Conservation (phyloP, 305 asterid genomes). For the Rubia balearica region DNA sequence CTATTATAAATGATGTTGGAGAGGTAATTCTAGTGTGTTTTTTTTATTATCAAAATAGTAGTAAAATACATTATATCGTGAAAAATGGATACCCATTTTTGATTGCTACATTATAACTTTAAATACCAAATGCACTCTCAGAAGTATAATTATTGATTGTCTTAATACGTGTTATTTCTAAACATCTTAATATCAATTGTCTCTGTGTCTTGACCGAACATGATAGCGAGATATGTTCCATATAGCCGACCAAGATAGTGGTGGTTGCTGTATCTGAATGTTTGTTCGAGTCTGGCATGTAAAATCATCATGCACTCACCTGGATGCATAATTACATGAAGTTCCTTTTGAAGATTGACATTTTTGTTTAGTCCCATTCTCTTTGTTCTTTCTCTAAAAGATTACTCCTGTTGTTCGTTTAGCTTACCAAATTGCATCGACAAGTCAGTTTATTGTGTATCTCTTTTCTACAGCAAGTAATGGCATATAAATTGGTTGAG, state of each 20-base stretch:
- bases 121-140: neutral
- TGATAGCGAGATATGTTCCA: neutral
- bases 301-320: neutral
- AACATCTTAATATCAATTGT: neutral
- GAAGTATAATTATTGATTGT: neutral
- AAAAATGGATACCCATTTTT: too few species aligned
- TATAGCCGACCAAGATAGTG: neutral
- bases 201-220: neutral
- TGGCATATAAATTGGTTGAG: too few species aligned
- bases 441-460: too few species aligned
- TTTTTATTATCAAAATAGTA: neutral
- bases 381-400: neutral
- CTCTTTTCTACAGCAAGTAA: too few species aligned
- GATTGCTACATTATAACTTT: too few species aligned
- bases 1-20: slow-evolving; percentile 30
- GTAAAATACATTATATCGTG: neutral
- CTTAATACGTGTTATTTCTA: neutral
- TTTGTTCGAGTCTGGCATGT: neutral
- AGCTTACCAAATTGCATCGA: too few species aligned
- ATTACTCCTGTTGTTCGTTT: too few species aligned
- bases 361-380: neutral
- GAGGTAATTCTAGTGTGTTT: slow-evolving; percentile 37
- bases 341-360: neutral
- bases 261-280: neutral
- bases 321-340: neutral